A percentile compares a stretch with the other conserved stretches of the same genome.
phyloP scores from a whole-genome alignment of 2,329 filamentous ascomycete genomes.

The Trichophyton rubrum region DNA sequence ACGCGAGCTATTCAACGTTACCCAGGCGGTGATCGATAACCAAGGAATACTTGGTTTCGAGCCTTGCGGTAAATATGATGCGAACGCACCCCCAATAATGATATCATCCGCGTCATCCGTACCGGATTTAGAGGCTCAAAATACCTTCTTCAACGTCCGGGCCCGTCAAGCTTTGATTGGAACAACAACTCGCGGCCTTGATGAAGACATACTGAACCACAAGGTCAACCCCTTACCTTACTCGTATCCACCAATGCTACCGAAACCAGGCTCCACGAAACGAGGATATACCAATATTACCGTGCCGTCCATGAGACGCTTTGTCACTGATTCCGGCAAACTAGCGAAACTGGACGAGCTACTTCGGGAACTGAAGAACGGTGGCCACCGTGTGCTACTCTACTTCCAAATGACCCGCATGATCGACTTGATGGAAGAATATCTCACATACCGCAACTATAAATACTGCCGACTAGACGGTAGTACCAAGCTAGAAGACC shows the following conservation, averaged over 20 bases:
- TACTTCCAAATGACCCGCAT: slow-evolving; percentile 99
- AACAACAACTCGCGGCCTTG: slow-evolving; percentile 45
- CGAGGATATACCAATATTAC: slow-evolving; percentile 78
- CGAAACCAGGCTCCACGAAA: slow-evolving; percentile 67
- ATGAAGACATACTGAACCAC: slow-evolving; percentile 60
- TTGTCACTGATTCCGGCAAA: slow-evolving; percentile 96
- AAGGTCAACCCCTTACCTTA: slow-evolving; percentile 48
- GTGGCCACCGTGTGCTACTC: slow-evolving; percentile 80
- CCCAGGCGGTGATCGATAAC: slow-evolving; percentile 50
- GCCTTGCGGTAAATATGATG: slow-evolving; percentile 63
- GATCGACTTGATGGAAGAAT: slow-evolving; percentile 99
- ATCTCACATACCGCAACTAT: slow-evolving; percentile 96
- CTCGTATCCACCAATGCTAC: slow-evolving; percentile 58
- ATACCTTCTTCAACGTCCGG: slow-evolving; percentile 63
- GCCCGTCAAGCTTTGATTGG: slow-evolving; percentile 68
- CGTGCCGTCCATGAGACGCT: slow-evolving; percentile 92
- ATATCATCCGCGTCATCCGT: slow-evolving; percentile 61
- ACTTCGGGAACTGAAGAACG: slow-evolving; percentile 78
- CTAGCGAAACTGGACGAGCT: slow-evolving; percentile 81
- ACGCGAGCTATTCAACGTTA: slow-evolving; percentile 65
- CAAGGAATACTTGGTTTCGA: slow-evolving; percentile 69
- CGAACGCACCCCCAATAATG: slow-evolving; percentile 74
- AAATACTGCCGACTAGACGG: slow-evolving; percentile 95
- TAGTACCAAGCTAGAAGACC: slow-evolving; percentile 92
- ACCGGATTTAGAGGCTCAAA: slow-evolving; percentile 49